Evolutionary conservation across 768 basidiomycete genomes (phyloP).

Genomic region (Panellus pusillus): DNA sequence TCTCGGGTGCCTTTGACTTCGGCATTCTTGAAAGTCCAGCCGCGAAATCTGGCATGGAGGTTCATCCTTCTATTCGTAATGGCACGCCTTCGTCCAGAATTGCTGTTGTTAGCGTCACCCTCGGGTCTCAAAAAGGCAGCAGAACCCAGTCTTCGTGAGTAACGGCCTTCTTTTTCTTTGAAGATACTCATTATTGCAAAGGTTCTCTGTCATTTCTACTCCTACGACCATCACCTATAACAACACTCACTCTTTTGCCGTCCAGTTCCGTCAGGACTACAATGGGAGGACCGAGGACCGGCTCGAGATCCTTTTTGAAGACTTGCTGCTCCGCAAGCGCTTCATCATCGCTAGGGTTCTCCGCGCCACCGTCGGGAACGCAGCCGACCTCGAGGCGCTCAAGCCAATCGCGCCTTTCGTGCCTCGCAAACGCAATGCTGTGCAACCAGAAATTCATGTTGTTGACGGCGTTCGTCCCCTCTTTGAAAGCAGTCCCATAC

Average conservation of each 20-base stretch:
- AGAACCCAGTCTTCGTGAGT: conserved; percentile 26
- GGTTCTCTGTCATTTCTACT: conserved; percentile 25
- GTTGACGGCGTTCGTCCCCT: conserved; percentile 44
- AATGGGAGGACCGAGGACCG: conserved; percentile 55
- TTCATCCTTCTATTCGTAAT: conserved; percentile 26
- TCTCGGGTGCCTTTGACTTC: conserved; percentile 49
- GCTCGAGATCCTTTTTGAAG: conserved; percentile 53
- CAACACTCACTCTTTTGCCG: conserved; percentile 27
- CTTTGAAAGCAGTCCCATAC: conserved; percentile 44
- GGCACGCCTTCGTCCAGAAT: conserved; percentile 32
- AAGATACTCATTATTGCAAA: conserved; percentile 2
- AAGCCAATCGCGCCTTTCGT: conserved; percentile 47
- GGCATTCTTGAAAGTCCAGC: conserved; percentile 44
- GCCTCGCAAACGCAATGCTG: conserved; percentile 34
- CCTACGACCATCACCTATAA: conserved; percentile 24
- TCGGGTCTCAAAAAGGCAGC: conserved; percentile 33
- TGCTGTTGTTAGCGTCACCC: conserved; percentile 25
- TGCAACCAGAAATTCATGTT: conserved; percentile 35
- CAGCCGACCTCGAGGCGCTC: conserved; percentile 45
- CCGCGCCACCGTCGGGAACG: conserved; percentile 45
- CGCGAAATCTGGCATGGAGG: conserved; percentile 26
- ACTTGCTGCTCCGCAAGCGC: conserved; percentile 38
- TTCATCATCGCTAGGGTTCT: conserved; percentile 53
- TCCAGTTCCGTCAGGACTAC: conserved; percentile 35
- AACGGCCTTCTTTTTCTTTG: not conserved